A percentile compares a stretch with the other conserved stretches of the same genome.
Conservation (phyloP, 768 basidiomycete genomes). For the Naganishia vishniacii region DNA sequence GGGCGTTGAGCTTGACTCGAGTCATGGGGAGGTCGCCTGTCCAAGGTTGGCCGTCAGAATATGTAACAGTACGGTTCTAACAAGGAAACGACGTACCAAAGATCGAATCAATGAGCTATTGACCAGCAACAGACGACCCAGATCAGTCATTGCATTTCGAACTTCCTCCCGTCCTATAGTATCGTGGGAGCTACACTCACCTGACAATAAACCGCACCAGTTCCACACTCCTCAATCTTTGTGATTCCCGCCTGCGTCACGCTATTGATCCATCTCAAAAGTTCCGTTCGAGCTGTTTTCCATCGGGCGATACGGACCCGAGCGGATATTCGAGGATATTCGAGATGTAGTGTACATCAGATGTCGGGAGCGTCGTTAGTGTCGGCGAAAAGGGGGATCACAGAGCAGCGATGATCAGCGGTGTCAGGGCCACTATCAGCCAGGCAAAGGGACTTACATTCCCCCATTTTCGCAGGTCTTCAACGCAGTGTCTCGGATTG, state of each 20-base stretch:
- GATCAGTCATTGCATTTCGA: too few species aligned
- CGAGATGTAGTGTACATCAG: not conserved
- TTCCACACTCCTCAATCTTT: constrained; percentile 70
- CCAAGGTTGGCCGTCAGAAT: constrained; percentile 3
- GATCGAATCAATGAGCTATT: constrained; percentile 75
- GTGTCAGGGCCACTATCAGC: too few species aligned
- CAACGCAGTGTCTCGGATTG: too few species aligned
- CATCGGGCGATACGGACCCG: not conserved
- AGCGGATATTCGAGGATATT: not conserved
- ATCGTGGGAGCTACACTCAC: too few species aligned
- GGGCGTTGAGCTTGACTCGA: constrained; percentile 92
- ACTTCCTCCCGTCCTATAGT: too few species aligned
- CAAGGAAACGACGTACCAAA: constrained; percentile 59
- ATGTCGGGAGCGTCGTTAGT: too few species aligned
- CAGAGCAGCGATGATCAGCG: too few species aligned
- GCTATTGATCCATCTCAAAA: constrained; percentile 89
- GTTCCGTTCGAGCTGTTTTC: constrained; percentile 57
- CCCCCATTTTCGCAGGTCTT: not conserved
- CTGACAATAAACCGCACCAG: constrained; percentile 90
- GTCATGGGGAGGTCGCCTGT: constrained; percentile 89
- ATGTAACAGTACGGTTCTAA: too few species aligned
- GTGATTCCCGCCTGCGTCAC: constrained; percentile 72
- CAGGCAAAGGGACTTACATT: not conserved
- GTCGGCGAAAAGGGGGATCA: too few species aligned
- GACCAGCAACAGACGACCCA: not conserved